Conservation (phyloP, 2,329 filamentous ascomycete genomes). For the Xylaria arbuscula region DNA sequence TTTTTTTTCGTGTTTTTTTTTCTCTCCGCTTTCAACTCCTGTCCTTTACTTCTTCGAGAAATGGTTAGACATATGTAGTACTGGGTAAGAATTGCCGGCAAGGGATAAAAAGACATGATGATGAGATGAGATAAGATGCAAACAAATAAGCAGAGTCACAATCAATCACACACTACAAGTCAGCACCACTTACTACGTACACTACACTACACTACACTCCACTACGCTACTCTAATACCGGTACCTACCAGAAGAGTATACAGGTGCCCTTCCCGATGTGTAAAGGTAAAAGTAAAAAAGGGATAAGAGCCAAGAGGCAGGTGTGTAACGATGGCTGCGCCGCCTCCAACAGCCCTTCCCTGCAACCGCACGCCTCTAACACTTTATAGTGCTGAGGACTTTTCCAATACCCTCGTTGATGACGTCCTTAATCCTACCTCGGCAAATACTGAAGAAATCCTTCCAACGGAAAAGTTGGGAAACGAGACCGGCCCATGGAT, state of each 20-base stretch:
- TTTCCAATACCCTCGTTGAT: slow-evolving; percentile 6
- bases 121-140: neutral
- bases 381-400: slow-evolving; percentile 3
- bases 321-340: slow-evolving; percentile 33
- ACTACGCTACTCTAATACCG: neutral
- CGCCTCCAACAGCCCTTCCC: slow-evolving; percentile 34
- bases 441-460: slow-evolving; percentile 8
- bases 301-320: slow-evolving; percentile 10
- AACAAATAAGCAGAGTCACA: neutral
- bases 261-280: neutral
- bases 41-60: neutral
- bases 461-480: neutral
- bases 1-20: neutral
- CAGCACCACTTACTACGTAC: neutral
- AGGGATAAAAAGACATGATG: neutral
- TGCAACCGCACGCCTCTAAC: slow-evolving; percentile 2
- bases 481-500: neutral
- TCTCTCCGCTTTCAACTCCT: neutral
- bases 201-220: neutral
- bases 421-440: slow-evolving; percentile 28
- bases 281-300: neutral
- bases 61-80: neutral
- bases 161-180: slow-evolving; percentile 11
- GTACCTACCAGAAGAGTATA: neutral
- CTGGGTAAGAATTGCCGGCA: neutral